Conservation (phyloP, 148 eudicot genomes). For the Suaeda aralocaspica region DNA sequence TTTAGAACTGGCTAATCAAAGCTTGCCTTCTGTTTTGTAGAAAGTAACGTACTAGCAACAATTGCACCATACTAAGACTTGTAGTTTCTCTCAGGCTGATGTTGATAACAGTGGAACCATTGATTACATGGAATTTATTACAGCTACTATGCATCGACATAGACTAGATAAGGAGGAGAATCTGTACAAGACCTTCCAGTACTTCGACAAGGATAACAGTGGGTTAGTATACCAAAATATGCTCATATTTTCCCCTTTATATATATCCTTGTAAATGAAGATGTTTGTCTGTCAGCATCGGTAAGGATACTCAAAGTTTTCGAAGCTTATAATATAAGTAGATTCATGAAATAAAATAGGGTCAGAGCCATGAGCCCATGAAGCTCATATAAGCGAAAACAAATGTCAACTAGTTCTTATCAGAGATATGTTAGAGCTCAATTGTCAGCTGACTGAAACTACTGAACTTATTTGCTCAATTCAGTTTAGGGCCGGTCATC, state of each 20-base stretch:
- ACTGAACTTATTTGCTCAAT: too few relatives aligned
- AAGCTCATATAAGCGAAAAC: too few relatives aligned
- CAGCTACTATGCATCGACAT: slow-evolving; percentile 93
- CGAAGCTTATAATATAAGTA: too few relatives aligned
- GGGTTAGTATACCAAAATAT: slow-evolving; percentile 43
- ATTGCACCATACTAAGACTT: background rate
- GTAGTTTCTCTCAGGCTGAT: slow-evolving; percentile 56
- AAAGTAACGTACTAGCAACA: background rate
- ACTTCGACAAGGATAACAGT: slow-evolving; percentile 68
- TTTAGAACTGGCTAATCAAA: background rate
- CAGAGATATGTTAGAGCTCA: too few relatives aligned
- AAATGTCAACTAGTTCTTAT: too few relatives aligned
- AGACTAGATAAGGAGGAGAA: slow-evolving; percentile 73
- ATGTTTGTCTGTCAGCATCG: too few relatives aligned
- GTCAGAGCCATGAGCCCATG: too few relatives aligned
- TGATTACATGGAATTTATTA: slow-evolving; percentile 75
- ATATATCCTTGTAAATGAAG: background rate
- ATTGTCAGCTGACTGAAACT: too few relatives aligned
- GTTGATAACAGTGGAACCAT: slow-evolving; percentile 80
- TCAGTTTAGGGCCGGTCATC: too few relatives aligned
- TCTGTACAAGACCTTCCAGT: slow-evolving; percentile 60
- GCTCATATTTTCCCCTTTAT: background rate
- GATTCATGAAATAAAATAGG: too few relatives aligned
- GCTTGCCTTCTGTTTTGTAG: background rate
- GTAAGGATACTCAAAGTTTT: too few relatives aligned